Conservation (phyloP, 1,284 basidiomycete genomes). For the Ceratobasidium sp. region DNA sequence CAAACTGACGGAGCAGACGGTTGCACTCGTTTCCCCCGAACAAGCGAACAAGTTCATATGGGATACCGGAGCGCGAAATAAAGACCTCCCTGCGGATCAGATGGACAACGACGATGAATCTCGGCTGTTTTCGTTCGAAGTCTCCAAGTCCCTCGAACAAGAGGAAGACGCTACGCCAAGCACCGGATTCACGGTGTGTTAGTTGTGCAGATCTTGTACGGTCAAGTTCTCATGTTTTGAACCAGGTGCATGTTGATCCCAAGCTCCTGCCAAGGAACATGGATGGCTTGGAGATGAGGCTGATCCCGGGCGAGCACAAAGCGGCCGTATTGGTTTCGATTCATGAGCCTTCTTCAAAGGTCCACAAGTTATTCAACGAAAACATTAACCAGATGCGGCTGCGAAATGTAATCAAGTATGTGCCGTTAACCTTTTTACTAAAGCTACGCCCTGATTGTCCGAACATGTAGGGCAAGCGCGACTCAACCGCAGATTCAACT, state of each 20-base stretch:
- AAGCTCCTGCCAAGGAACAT: background rate
- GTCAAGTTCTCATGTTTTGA: too few species aligned
- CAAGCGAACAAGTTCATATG: slow-evolving; percentile 43
- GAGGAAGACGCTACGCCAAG: slow-evolving; percentile 61
- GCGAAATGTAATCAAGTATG: background rate
- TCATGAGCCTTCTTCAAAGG: background rate
- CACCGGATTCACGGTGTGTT: slow-evolving; percentile 60
- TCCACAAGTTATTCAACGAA: background rate
- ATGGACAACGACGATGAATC: background rate
- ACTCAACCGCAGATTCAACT: background rate
- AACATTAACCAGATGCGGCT: background rate
- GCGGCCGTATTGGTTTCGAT: background rate
- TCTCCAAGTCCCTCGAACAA: slow-evolving; percentile 66
- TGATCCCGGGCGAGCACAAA: background rate
- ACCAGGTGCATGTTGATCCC: background rate
- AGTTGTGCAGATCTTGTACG: background rate
- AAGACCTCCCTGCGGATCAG: background rate
- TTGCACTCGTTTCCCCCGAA: slow-evolving; percentile 35
- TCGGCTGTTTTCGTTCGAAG: slow-evolving; percentile 57
- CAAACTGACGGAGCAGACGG: slow-evolving; percentile 44
- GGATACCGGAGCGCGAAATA: slow-evolving; percentile 11
- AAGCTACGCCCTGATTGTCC: too few species aligned
- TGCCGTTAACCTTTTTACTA: background rate
- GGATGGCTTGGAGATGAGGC: background rate
- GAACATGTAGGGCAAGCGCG: background rate